Base-by-base conservation (phyloP, 345 rosid genomes). In the Sonneratia alba region DNA sequence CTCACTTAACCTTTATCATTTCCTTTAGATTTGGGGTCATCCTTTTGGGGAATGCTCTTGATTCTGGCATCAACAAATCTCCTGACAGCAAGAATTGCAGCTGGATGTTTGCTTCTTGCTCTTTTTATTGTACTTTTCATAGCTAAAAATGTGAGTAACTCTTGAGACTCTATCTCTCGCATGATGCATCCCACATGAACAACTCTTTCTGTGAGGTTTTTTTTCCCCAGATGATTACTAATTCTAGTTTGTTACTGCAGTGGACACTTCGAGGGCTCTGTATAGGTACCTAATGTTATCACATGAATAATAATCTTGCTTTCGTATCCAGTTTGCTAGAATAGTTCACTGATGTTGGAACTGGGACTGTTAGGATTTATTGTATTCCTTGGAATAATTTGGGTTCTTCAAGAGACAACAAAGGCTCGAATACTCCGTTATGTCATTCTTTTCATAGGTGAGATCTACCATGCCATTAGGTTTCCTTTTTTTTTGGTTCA, bases 211-310 rank as follows among this genome's bases (percentile, higher is more conserved):
- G 11, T 57, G 34, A 24, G 14, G 10, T n/a, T 57, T 48, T 40
- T 40, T 38, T 65, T 34, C 36, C 13, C 67, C 55, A 49, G 37
- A 7, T 13, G 55, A 24, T 9, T 59, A 67, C 43, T 66, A 37
- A 40, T 42, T 68, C 56, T 68, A 15, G 40, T 67, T 68, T 57
- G 67, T 62, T 70, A 43, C 72, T 68, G 71, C 91, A 89, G 93
- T 87, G 93, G 91, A 89, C 91, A 3, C 91, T 87, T 76, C 80
- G 89, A 57, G 89, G 91, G 69, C 87, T 89, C 76, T 85, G 93
- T 59, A 89, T 87, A 73, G 93, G 93, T 87, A 78, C 42, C 89
- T 68, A 68, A 36, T 72, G 48, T 49, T 55, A 62, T 51, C n/a
- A 63, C 71, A 77, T 38, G 70, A 16, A 16, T 36, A 22, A 74